Evolutionary conservation across 2,329 filamentous ascomycete genomes (phyloP), one percentile per base, ranked within the genome.

Genomic region (Aspergillus novofumigatus): DNA sequence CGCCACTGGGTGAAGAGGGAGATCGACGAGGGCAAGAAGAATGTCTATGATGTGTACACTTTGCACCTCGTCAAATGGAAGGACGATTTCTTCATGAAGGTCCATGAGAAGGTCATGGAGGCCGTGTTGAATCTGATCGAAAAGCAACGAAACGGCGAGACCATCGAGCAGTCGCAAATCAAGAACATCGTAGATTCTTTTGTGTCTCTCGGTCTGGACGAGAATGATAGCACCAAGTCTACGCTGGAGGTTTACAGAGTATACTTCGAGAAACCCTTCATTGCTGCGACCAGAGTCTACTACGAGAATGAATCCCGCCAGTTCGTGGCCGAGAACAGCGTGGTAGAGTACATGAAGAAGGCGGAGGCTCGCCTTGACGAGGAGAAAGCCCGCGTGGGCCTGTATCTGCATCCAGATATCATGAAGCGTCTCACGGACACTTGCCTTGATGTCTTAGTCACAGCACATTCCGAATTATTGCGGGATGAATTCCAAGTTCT

Each of bases 291-390:
- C 9, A 86, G 84, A 66, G 78, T 82, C 29, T 99, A 96, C 77
- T 99, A 99, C 74, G 83, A 91, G 66, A 87, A 89, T 49, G 95
- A 99, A 74, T 97, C 94, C 21, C 91, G 91, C 67, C 89, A 92
- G 62, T 99, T 99, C 71, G 86, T 99, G 35, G 90, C 92, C 10
- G 93, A 97, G 74, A 99, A 99, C 73, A 96, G 90, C 62, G 92
- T 99, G 3, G 92, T 99, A 35, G 94, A 99, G 71, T 99, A 97
- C 77, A 97, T 99, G 94, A 97, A 97, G 81, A 99, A 99, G 83
- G 95, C 94, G 0, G 93, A 97, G 77, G 78, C 86, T 45, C 87
- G 94, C 32, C 78, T 99, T 59, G 86, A 91, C 7, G 94, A 99
- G 75, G 94, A 99, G 75, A 94, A 96, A 77, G 91, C 93, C 70